phyloP scores from a whole-genome alignment of 2,329 filamentous ascomycete genomes.

The Xylaria sp. region DNA sequence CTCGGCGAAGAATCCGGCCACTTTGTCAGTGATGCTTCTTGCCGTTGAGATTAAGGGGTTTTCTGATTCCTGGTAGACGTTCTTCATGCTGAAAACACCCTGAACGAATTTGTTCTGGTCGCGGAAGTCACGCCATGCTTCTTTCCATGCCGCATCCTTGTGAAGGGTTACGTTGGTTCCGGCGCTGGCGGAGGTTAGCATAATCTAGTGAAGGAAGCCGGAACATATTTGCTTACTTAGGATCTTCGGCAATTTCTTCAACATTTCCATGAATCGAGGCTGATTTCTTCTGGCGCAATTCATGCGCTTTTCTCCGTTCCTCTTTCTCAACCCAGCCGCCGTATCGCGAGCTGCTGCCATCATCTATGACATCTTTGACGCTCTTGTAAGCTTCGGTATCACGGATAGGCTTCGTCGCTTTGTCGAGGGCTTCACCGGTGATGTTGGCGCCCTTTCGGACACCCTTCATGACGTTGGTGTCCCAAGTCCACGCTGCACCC shows the following conservation, averaged over 20 bases:
- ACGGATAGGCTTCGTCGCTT: constrained; percentile 92
- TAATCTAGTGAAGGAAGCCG: constrained; percentile 27
- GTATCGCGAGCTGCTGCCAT: constrained; percentile 94
- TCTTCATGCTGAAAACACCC: constrained; percentile 85
- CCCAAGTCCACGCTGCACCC: constrained; percentile 96
- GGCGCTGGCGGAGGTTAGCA: constrained; percentile 69
- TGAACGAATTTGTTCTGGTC: constrained; percentile 91
- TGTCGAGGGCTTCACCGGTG: constrained; percentile 89
- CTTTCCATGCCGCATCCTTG: constrained; percentile 97
- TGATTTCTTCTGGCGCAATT: constrained; percentile 75
- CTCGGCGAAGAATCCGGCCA: constrained; percentile 96
- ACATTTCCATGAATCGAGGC: constrained; percentile 59
- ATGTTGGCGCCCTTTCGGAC: constrained; percentile 86
- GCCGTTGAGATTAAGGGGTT: constrained; percentile 95
- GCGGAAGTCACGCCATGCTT: constrained; percentile 96
- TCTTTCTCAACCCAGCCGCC: constrained; percentile 98
- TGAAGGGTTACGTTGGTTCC: constrained; percentile 94
- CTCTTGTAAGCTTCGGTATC: constrained; percentile 95
- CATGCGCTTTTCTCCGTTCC: constrained; percentile 83
- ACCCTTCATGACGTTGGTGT: constrained; percentile 91
- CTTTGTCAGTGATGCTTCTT: constrained; percentile 90
- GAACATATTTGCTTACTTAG: constrained; percentile 73
- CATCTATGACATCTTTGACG: constrained; percentile 95
- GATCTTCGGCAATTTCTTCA: constrained; percentile 82
- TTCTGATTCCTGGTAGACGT: constrained; percentile 93